Evolutionary conservation across 2,329 filamentous ascomycete species (phyloP), one percentile per base, ranked within the genome.

Genomic region (Aspergillus sp.): DNA sequence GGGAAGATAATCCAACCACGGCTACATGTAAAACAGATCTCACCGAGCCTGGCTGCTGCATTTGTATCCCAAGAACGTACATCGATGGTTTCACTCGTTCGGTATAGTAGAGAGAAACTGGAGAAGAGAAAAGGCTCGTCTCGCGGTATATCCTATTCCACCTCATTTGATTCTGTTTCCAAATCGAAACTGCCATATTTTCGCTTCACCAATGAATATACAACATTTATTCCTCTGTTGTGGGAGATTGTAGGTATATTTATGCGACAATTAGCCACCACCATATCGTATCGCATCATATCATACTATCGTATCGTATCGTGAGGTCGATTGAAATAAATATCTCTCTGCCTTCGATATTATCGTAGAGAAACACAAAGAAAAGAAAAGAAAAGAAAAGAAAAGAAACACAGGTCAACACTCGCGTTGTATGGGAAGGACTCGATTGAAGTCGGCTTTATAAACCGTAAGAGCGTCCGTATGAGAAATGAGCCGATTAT

Each of bases 191-290:
- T 7, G 17, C 30, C 39, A 46, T 39, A 47, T 20, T 41, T 52
- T 51, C 56, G 50, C 22, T 45, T 44, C 39, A 54, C 46, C 24
- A 47, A 39, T 44, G 39, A 51, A 46, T 54, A 54, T 58, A 58
- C 56, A 34, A 41, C 54, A 51, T 27, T 40, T 39, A 42, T 19
- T 41, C 45, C 50, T 53, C 51, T 17, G 24, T 55, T 39, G 44
- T 27, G 15, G 17, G 34, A 34, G 40, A 17, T 12, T 40, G 56
- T 37, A 54, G 51, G 56, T 58, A 58, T 58, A 58, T 46, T 58
- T 58, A 58, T 34, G 33, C 51, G 27, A 53, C 40, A 50, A 46
- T 46, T 54, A 41, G 51, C 33, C 24, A 58, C 12, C 34, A 17
- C 20, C 51, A 24, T 50, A 51, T 52, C 45, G 37, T 45, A 55